Evolutionary conservation across 2,329 filamentous ascomycete species (phyloP), one percentile per base, ranked within the genome.

Genomic region (Tolypocladium ophioglossoides): DNA sequence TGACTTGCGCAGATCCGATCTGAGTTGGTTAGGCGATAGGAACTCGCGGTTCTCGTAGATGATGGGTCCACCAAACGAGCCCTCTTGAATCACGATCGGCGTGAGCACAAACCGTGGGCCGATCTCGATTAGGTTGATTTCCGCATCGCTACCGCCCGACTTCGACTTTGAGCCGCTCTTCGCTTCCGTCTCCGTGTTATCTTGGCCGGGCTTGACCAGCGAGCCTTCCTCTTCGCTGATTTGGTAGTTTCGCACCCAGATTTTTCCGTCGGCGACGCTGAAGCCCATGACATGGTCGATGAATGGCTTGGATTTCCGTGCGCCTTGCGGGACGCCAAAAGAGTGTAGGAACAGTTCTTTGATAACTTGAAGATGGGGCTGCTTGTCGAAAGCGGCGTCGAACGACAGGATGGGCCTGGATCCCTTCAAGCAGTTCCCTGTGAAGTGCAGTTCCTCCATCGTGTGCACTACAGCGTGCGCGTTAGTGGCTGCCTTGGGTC

Each of bases 1-100:
- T 62, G 80, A 77, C 71, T 83, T 77, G 62, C 89, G 79, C 62
- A 95, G 71, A 59, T 97, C 94, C 41, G 89, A 78, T 61, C 94
- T 80, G 59, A 97, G 83, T 73, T 96, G 89, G 80, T 99, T 99
- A 11, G 94, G 94, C 61, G 87, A 94, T 53, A 99, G 89, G 64
- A 96, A 99, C 70, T 96, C 87, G 78, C 90, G 94, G 76, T 97
- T 97, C 77, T 97, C 90, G 74, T 95, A 99, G 66, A 99, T 95
- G 60, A 97, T 90, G 3, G 94, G 92, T 0, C 94, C 94, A 53
- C 92, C 92, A 63, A 99, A 97, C 57, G 88, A 91, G 46, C 90
- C 91, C 69, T 99, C 94, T 63, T 95, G 84, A 61, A 97, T 96
- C 55, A 97, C 85, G 60, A 96, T 96, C 1, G 94, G 92, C 30